Evolutionary conservation across 495 filamentous ascomycete genomes (phyloP), one percentile per base, ranked within the genome.

Genomic region (Aspergillus haitiensis): DNA sequence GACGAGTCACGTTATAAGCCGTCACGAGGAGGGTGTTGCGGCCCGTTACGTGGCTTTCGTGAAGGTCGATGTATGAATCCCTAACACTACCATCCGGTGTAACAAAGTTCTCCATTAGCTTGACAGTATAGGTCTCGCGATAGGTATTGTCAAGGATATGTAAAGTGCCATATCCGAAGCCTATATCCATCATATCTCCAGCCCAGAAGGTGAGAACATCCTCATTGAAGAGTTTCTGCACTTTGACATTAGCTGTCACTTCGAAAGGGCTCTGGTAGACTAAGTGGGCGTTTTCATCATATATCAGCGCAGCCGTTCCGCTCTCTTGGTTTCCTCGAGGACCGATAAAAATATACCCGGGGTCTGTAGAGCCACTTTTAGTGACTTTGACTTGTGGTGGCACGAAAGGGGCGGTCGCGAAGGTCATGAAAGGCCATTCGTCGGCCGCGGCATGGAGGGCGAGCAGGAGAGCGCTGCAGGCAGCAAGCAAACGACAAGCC

Each of bases 1-100:
- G 68, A 31, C 71, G 73, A 13, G 80, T 81, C 12, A 76, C 68
- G 52, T 84, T 79, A 62, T 84, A 84, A 11, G 81, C 76, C n/a
- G 79, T 78, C 33, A 83, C 79, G 9, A 84, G 68, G 33, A 83
- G 67, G 0, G 82, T 86, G 56, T 81, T 72, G 33, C 78, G 72
- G 5, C 65, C 47, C 11, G 78, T 81, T 45, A 82, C 67, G 16
- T 70, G 72, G 33, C 78, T 78, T 65, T 83, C 80, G 60, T 83
- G 81, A 8, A 80, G 52, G 55, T 78, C 76, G 50, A 72, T 72
- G 56, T 73, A 74, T 0, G 69, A 74, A 15, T 66, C 67, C n/a
- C 62, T 63, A 50, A 51, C 31, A 5, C 52, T 50, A 56, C 61
- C 65, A 48, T 74, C 70, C 2, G 70, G 70, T 0, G 70, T 68